phyloP scores from a whole-genome alignment of 2,329 filamentous ascomycete species.

The Emergomyces pasteurianus region DNA sequence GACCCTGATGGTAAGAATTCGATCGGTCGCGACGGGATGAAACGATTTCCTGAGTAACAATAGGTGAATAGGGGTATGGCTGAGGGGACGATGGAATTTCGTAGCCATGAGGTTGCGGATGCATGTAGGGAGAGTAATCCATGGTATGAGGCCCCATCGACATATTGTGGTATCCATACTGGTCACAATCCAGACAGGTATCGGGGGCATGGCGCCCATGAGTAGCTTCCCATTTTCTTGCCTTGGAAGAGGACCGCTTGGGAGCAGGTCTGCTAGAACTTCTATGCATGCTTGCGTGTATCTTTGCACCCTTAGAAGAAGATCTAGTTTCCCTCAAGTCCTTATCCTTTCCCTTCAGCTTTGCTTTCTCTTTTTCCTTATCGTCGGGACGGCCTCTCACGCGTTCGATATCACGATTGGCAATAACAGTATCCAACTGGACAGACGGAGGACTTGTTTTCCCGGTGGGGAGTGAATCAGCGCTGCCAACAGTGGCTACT shows the following conservation, averaged over 20 bases:
- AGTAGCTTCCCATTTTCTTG: constrained; percentile 20
- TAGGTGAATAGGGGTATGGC: constrained; percentile 17
- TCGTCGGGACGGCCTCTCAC: constrained; percentile 12
- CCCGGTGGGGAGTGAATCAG: constrained; percentile 39
- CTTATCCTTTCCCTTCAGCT: constrained; percentile 6
- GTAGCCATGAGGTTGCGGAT: constrained; percentile 11
- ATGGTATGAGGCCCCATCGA: constrained; percentile 14
- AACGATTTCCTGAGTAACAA: constrained; percentile 19
- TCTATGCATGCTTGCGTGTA: constrained; percentile 24
- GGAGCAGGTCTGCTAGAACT: constrained; percentile 19
- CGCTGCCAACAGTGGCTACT: constrained; percentile 39
- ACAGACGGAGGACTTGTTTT: constrained; percentile 26
- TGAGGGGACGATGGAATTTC: constrained; percentile 19
- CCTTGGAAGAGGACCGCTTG: constrained; percentile 23
- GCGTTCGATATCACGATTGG: constrained; percentile 8
- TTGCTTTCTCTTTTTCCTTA: constrained; percentile 20
- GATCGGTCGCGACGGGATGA: constrained; percentile 18
- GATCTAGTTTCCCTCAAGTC: constrained; percentile 16
- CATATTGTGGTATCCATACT: constrained; percentile 14
- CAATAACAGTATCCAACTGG: constrained; percentile 27
- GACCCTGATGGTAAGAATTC: constrained; percentile 25
- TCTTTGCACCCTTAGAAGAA: constrained; percentile 20
- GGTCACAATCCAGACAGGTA: constrained; percentile 27
- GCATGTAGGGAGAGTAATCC: constrained; percentile 18
- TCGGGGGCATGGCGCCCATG: constrained; percentile 19